Evolutionary conservation across 1,284 basidiomycete genomes (phyloP), one percentile per base, ranked within the genome.

Genomic region (Austroboletus niveus): DNA sequence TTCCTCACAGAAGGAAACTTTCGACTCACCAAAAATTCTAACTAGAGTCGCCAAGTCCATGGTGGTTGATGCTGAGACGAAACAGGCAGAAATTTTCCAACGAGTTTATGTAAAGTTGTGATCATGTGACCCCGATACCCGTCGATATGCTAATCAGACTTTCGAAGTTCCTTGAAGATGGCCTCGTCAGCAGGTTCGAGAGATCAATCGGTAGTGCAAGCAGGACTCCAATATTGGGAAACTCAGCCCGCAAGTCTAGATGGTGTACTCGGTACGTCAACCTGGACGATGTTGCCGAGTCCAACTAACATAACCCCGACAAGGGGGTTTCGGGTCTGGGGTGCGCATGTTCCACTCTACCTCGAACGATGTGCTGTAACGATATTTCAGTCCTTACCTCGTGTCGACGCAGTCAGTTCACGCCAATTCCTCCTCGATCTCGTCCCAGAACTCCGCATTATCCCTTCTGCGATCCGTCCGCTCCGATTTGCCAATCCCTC

Each of bases 371-470:
- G 35, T n/a, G n/a, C 4, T 40, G 27, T 48, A 31, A 47, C 5
- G 22, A 50, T 39, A 29, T 39, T 40, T 20, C 56, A 94, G 90
- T 81, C 90, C 40, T 78, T 96, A 8, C 94, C 94, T 0, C 82
- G 93, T 44, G 76, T 97, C 56, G 95, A 98, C 67, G 80, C 92
- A 7, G 80, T 96, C 7, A 87, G 89, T 35, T 94, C 93, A 5
- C 84, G 95, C 30, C 83, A 92, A 47, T 89, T 97, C 66, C 76
- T 96, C 47, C 80, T 95, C 34, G 78, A 84, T 56, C 76, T 96
- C 48, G 73, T 89, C 47, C 93, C 94, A 8, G 80, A 87, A 45
- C 80, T 97, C 15, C 87, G 81, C 49, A 84, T 76, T 12, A 84
- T 95, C 48, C 76, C 85, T 8, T 92, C 88, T 39, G 82, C 89